Evolutionary conservation across 495 filamentous ascomycete genomes (phyloP), one percentile per base, ranked within the genome.

Genomic region (Penicillium subrubescens): DNA sequence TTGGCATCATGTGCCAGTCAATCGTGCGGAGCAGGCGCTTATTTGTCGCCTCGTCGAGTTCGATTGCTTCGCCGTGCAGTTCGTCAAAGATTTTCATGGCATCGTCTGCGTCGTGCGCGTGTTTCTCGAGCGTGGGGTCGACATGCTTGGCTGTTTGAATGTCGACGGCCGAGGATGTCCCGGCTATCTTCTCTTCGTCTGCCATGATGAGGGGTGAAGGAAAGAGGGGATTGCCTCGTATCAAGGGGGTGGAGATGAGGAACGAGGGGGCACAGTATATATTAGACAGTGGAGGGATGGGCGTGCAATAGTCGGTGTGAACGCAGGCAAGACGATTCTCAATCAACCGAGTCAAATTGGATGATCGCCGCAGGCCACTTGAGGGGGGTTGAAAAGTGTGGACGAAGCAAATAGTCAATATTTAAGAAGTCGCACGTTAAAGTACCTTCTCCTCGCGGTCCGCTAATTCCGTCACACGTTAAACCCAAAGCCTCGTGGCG

Each of bases 1-100:
- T 79, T 0, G 87, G 87, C 84, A 90, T 86, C 62, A 90, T 70
- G 65, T 88, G 81, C 71, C 77, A 77, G 64, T 90, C 87, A 57
- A 90, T 90, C 29, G 79, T 86, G 23, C 73, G 70, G 29, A 90
- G 62, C 15, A 89, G 63, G 17, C 79, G 79, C 57, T 79, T 84
- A 59, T 86, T 89, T 5, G 84, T 86, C 39, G 77, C 75, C 61
- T 82, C 85, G 41, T 85, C 84, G n/a, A 89, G 69, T 27, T 79
- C 71, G 39, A 87, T 75, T 0, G 75, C 50, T 64, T 86, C 79
- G 2, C 84, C 84, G 19, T 81, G 72, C 19, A 77, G 23, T 14
- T 76, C 75, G 6, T 77, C 77, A 62, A 88, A 81, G 12, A 82
- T 86, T 52, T 86, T 86, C 74, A 88, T 72, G 10, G 86, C 86